Evolutionary conservation across 2,329 filamentous ascomycete species (phyloP), one percentile per base, ranked within the genome.

Genomic region (Fusarium liriodendri): DNA sequence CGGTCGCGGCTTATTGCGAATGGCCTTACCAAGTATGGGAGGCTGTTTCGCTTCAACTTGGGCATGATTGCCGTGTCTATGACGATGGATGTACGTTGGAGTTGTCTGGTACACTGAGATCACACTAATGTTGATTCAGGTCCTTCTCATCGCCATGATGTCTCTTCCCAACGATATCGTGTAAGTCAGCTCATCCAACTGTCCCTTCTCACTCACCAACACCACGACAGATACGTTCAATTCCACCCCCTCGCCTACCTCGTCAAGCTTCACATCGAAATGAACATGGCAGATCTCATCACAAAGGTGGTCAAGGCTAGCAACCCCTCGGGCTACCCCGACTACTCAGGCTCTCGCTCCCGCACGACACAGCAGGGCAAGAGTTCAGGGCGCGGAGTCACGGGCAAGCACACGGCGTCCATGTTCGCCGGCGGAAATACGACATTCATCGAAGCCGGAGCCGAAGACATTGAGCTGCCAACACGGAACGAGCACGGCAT

Each of bases 241-340:
- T 87, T 89, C 76, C 86, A 88, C 54, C 86, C 87, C 0, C 80
- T 88, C 2, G 86, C 86, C 3, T 88, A 88, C 72, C 82, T 87
- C n/a, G 85, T 88, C 61, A 89, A 89, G 64, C 82, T 89, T 11
- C 85, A 88, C 64, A 88, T 89, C 71, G 87, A 89, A 72, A 84
- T 89, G 83, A 85, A 84, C 32, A 88, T 89, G 86, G 86, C 87
- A 40, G 85, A 86, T 27, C 83, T 89, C 20, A 88, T 88, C 73
- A 84, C 79, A 20, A 84, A 83, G 60, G 79, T 85, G 0, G 77
- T 79, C 57, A 78, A 77, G 33, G 76, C 76, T 9, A 78, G 74
- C 38, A 79, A 79, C 45, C 67, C 70, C 20, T 29, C 85, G 87
- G 75, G 76, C 2, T 73, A 76, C 32, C 65, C 66, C 37, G 72